Base-by-base conservation (phyloP, 768 basidiomycete species). In the Tricholoma hemisulphureum region DNA sequence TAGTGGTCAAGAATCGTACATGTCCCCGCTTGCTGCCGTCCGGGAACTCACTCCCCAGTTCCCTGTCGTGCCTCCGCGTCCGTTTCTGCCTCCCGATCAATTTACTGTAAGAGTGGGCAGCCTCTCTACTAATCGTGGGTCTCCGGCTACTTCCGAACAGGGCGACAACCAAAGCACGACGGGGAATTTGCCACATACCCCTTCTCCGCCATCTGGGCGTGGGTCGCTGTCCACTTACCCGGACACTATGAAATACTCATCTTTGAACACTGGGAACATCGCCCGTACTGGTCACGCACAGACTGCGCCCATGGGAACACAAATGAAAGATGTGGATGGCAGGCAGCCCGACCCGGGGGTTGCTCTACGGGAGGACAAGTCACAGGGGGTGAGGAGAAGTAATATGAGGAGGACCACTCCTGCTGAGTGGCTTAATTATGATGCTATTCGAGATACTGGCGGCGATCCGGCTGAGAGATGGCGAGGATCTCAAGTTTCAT, bases 11-110 rank as follows among this genome's bases (percentile, higher is more conserved):
- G 70, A 70, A 28, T 75, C 77, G 31, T 65, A 68, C 2, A 80
- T 83, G 57, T 76, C 73, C 21, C 46, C 46, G 16, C 58, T 81
- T 23, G 69, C 73, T 62, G 71, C 77, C 18, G 77, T 86, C 31
- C 79, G 77, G 18, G 81, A 83, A 32, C 71, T 86, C 53, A 76
- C 83, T 5, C 60, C 68, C 35, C 80, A 79, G 67, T 88, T 87
- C 70, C 83, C 86, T 34, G 74, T 69, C 13, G 73, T 80, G 51
- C 83, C 82, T 5, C 66, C 72, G 32, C 68, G 72, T 39, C 61
- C 71, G 21, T 65, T 69, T 59, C 63, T 59, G 59, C 58, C 70
- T 2, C 31, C 46, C 34, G 32, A 55, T 9, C 59, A 41, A 46
- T 50, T 59, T 20, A 32, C 37, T 31, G 35, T 53, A n/a, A 56